Base-by-base conservation (phyloP, 495 filamentous ascomycete genomes). In the Pseudotulostoma volvatum region DNA sequence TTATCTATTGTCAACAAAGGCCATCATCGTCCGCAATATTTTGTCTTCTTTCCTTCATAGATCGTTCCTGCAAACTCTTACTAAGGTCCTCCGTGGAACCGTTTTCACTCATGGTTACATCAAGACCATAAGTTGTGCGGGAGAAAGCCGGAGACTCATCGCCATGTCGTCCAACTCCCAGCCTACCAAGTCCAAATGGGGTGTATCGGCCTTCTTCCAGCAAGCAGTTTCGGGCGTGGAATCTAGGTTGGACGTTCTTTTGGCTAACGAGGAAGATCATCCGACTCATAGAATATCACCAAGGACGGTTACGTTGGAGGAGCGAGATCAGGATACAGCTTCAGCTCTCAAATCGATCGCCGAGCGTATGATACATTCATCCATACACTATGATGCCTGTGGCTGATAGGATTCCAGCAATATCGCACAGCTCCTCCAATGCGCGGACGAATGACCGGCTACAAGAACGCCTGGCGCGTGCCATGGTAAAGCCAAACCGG, bases 191-290 rank as follows among this genome's bases (percentile, higher is more conserved):
- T 37, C 50, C n/a, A 64, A 56, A 57, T 68, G 62, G 59, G 62
- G 61, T 16, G 52, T 66, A 32, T 83, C 86, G 16, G 81, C 77
- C 19, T 82, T 97, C 50, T 66, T 99, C 34, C 80, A 82, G 43
- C 84, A 93, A 54, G 87, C 88, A 38, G 84, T 95, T 37, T 85
- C 86, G 18, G 84, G 85, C 30, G 80, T 99, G 34, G 90, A 99
- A 60, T 92, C 87, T 41, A 75, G 82, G 34, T 67, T 99, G 31
- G 90, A 99, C 55, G 82, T 72, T 34, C 94, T 99, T 38, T 67
- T 99, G 42, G 77, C 86, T 41, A 87, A 93, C 31, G 72, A 77
- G 21, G 75, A 81, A 13, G 71, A 59, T 7, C 14, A 4, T 30
- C 38, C 40, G n/a, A 49, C 51, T 36, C 48, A 61, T 39, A 41